Conservation (phyloP, 306 rosid species). For the Dalbergia cochinchinensis region DNA sequence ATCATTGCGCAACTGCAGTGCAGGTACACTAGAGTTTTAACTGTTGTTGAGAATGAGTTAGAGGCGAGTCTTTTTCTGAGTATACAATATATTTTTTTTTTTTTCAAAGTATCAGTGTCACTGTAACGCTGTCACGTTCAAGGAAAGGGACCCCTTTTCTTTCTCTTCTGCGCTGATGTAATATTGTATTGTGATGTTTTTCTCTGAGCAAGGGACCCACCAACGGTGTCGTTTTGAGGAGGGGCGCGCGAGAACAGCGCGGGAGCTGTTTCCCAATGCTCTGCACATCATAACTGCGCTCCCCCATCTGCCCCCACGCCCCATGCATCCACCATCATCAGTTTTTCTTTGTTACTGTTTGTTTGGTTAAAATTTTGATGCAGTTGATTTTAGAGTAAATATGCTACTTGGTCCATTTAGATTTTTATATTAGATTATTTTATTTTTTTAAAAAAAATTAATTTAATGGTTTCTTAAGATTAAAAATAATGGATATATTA, state of each 20-base stretch:
- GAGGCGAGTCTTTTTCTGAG: conserved; percentile 36
- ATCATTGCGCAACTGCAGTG: not conserved
- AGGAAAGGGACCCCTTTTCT: not conserved
- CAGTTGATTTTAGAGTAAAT: no score
- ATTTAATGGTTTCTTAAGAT: no score
- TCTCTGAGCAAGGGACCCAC: conserved; percentile 44
- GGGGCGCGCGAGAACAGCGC: conserved; percentile 64
- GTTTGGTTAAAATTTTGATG: no score
- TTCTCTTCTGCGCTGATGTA: not conserved
- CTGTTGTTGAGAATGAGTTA: conserved; percentile 38
- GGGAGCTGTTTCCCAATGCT: conserved; percentile 66
- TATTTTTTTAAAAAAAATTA: no score
- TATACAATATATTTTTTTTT: no score
- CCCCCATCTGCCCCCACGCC: conserved; percentile 12
- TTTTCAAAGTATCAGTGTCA: conserved; percentile 9
- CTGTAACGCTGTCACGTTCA: conserved; percentile 34
- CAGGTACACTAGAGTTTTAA: not conserved
- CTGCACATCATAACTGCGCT: conserved; percentile 36
- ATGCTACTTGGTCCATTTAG: no score
- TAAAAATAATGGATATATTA: no score
- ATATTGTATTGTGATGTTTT: not conserved
- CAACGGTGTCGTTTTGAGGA: conserved; percentile 42
- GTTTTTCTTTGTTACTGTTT: no score
- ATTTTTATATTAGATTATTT: no score
- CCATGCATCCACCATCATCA: conserved; percentile 6